phyloP scores from a whole-genome alignment of 2,329 filamentous ascomycete species.

The Fusarium sp. region DNA sequence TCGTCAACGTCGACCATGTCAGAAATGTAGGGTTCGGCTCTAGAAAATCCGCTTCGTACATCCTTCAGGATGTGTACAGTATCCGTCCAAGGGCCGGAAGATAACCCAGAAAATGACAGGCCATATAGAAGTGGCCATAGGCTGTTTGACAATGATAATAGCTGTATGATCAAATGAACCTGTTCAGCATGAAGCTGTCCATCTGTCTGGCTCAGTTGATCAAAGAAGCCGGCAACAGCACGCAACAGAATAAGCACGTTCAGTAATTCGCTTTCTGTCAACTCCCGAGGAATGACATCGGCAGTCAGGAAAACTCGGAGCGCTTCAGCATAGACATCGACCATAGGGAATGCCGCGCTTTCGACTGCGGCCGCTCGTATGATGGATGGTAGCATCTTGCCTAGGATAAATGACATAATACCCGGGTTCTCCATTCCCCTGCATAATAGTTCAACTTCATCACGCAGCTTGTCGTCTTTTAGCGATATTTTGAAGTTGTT shows the following conservation, averaged over 20 bases:
- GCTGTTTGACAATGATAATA: constrained; percentile 44
- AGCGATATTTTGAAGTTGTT: constrained; percentile 68
- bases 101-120: constrained; percentile 23
- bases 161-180: constrained; percentile 46
- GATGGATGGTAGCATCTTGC: constrained; percentile 66
- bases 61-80: constrained; percentile 27
- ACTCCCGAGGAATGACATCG: constrained; percentile 51
- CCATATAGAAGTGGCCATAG: constrained; percentile 47
- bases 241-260: constrained; percentile 50
- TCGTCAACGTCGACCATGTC: constrained; percentile 30
- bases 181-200: constrained; percentile 36
- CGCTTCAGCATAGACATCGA: constrained; percentile 62
- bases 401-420: constrained; percentile 61
- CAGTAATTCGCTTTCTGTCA: constrained; percentile 49
- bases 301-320: constrained; percentile 51
- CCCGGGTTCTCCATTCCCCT: constrained; percentile 59
- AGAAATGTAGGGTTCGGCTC: constrained; percentile 33
- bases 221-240: constrained; percentile 46
- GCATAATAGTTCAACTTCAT: constrained; percentile 59
- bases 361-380: constrained; percentile 53
- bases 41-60: constrained; percentile 28
- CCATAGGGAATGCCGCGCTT: constrained; percentile 57
- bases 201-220: constrained; percentile 34
- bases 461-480: constrained; percentile 58
- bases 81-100: constrained; percentile 32